Conservation (phyloP, 177 flowering plant species). For the Vitis hybrid region DNA sequence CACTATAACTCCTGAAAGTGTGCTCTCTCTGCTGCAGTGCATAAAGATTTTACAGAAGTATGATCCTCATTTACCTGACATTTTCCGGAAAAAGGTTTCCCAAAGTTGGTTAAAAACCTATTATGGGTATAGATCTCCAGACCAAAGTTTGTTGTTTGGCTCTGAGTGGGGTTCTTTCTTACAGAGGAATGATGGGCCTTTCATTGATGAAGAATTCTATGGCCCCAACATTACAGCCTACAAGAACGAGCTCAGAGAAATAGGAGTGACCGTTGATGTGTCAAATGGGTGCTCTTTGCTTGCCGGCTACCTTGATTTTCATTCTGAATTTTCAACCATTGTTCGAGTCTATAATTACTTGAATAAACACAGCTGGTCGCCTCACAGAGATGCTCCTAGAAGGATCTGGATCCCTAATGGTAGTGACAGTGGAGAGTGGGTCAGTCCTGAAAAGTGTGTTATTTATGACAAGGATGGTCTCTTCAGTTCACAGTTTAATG, state of each 20-base stretch:
- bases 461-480: slow-evolving; percentile 45
- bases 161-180: slow-evolving; percentile 30
- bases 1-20: slow-evolving; percentile 28
- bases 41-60: slow-evolving; percentile 21
- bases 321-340: slow-evolving; percentile 32
- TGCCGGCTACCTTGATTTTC: slow-evolving; percentile 33
- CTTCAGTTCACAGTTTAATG: slow-evolving; percentile 36
- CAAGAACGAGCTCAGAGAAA: slow-evolving; percentile 36
- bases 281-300: slow-evolving; percentile 39
- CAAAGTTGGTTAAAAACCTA: slow-evolving; percentile 56
- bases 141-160: slow-evolving; percentile 38
- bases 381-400: slow-evolving; percentile 23
- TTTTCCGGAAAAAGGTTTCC: slow-evolving; percentile 23
- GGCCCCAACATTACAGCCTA: slow-evolving; percentile 38
- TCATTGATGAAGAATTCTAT: slow-evolving; percentile 62
- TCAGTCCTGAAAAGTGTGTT: slow-evolving; percentile 38
- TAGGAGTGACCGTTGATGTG: slow-evolving; percentile 46
- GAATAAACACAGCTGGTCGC: slow-evolving; percentile 34
- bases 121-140: slow-evolving; percentile 47
- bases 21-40: slow-evolving; percentile 45
- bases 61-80: slow-evolving; percentile 16
- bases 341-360: slow-evolving; percentile 49
- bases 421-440: slow-evolving; percentile 42
- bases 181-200: slow-evolving; percentile 57
- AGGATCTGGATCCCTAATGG: slow-evolving; percentile 62